Base-by-base conservation (phyloP, 2,329 filamentous ascomycete species). In the Fusarium dimerum region DNA sequence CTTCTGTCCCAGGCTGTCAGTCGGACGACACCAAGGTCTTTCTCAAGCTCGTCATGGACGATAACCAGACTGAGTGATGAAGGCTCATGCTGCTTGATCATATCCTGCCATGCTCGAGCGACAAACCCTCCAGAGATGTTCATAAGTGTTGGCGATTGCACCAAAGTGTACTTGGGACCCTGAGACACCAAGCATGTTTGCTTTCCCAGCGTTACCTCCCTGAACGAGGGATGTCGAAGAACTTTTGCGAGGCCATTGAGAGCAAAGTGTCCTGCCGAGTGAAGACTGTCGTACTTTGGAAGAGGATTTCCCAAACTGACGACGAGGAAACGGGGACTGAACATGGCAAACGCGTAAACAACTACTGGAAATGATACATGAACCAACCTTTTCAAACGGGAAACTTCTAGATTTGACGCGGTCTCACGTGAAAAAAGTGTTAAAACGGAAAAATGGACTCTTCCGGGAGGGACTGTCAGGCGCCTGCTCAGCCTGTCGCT, bases 41-140 rank as follows among this genome's bases (percentile, higher is more conserved):
- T 78, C 65, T 97, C 92, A 34, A 97, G 73, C 69, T 97, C 93
- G 69, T 97, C 93, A 69, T 97, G 92, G 17, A 97, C 76, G 12
- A 97, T 76, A 0, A 97, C 84, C 15, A 99, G 71, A 17, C 74
- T 75, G 13, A 76, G 67, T 47, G 62, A 60, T 56, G 66, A 56
- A 5, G 63, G 59, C 20, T 68, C 64, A 60, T 75, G 62, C 18
- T 66, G 59, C 59, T 57, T 73, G 54, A 85, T 60, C 51, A 81
- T 78, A n/a, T 82, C 75, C 40, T 78, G 78, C 78, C 88, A 92
- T 2, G 87, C 85, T 3, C 77, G 77, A 4, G 82, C 76, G 0
- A 96, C 81, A 54, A 86, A 89, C 0, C 80, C 77, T 0, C 94
- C 94, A 2, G 86, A 90, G 5, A 88, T 75, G 68, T 97, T 99